Evolutionary conservation across 1,139 yeast genomes (phyloP).

Genomic region (Taphrina deformans): DNA sequence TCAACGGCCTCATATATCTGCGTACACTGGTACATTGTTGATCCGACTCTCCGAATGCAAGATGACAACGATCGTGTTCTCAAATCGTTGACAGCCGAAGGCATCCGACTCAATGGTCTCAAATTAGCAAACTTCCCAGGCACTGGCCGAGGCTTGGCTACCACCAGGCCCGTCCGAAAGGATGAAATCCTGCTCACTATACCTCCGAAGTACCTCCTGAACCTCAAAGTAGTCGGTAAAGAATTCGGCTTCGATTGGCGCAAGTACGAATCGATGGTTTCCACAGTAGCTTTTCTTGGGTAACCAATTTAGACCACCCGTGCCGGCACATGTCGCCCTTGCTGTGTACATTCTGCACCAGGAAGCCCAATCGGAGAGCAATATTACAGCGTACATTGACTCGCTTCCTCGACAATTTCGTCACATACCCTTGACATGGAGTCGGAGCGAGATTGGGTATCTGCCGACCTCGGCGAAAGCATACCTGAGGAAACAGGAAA

Average conservation of each 20-base stretch:
- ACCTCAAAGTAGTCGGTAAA: slow-evolving; percentile 12
- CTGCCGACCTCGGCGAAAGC: slow-evolving; percentile 3
- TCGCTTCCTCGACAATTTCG: slow-evolving; percentile 13
- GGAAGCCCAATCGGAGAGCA: not conserved
- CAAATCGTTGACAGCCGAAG: not conserved
- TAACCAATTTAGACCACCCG: slow-evolving; percentile 10
- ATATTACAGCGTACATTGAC: not conserved
- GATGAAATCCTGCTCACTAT: slow-evolving; percentile 22
- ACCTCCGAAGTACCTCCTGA: slow-evolving; percentile 19
- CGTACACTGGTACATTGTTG: too few relatives aligned
- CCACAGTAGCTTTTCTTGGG: not conserved
- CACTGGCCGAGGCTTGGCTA: slow-evolving; percentile 22
- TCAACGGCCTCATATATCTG: too few relatives aligned
- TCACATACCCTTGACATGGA: slow-evolving; percentile 21
- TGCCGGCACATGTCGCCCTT: slow-evolving; percentile 30
- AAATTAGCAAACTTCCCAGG: not conserved
- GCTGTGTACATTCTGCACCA: slow-evolving; percentile 17
- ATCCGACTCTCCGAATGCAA: not conserved
- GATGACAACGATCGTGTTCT: slow-evolving; percentile 6
- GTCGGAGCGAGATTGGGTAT: not conserved
- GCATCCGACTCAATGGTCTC: not conserved
- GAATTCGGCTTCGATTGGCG: slow-evolving; percentile 18
- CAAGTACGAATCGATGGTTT: slow-evolving; percentile 1
- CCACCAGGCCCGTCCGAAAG: not conserved
- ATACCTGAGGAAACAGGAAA: not conserved